Percentiles rank a stretch among this genome's conserved stretches.
Evolutionary conservation across 495 filamentous ascomycete genomes (phyloP).

Genomic region (Hyaloscypha hepaticicola): DNA sequence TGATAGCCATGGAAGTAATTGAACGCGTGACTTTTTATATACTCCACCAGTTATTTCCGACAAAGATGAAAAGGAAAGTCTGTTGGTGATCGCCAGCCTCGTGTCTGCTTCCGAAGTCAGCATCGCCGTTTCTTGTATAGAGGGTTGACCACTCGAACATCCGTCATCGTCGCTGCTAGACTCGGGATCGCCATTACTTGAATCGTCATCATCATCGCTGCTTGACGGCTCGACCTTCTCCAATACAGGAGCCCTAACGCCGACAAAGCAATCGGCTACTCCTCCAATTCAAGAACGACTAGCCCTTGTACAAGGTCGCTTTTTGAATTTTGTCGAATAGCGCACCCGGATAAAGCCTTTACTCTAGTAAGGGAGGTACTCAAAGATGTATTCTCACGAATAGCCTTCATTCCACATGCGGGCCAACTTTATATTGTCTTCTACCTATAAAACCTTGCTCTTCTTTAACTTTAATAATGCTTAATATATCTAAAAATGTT

Average conservation of each 20-base stretch:
- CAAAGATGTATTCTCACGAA: conserved; percentile 27
- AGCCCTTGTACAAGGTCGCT: no score
- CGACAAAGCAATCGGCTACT: conserved; percentile 22
- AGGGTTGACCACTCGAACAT: no score
- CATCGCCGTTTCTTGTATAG: no score
- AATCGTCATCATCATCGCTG: conserved; percentile 23
- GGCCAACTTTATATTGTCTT: conserved; percentile 21
- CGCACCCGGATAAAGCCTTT: conserved; percentile 17
- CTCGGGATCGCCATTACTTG: conserved; percentile 11
- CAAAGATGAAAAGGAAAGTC: no score
- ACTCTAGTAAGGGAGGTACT: conserved; percentile 19
- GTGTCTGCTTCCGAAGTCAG: no score
- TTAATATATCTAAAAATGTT: no score
- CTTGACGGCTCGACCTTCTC: conserved; percentile 28
- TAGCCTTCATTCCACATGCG: conserved; percentile 22
- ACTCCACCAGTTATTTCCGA: no score
- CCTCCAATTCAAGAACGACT: conserved; percentile 21
- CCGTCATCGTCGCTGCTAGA: conserved; percentile 18
- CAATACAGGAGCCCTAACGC: conserved; percentile 24
- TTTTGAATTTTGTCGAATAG: conserved; percentile 26
- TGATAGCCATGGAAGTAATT: no score
- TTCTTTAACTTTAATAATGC: no score
- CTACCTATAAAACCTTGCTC: no score
- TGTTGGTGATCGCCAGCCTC: no score
- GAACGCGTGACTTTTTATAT: no score